Conservation (phyloP, 2,329 filamentous ascomycete species). For the Myriangium duriaei region DNA sequence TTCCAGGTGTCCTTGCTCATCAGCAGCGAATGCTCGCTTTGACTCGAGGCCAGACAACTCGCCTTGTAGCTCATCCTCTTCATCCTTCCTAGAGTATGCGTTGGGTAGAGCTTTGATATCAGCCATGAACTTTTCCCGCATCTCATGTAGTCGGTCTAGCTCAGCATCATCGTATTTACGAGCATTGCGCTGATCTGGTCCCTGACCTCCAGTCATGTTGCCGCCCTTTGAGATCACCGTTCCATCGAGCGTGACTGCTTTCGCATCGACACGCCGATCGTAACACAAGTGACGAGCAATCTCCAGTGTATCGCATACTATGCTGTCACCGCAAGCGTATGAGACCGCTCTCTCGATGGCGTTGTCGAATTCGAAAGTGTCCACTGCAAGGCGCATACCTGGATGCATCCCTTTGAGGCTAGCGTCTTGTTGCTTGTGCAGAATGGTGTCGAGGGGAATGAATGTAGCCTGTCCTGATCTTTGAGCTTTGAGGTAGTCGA, state of each 20-base stretch:
- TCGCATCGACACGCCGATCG: slow-evolving; percentile 70
- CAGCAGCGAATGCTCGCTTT: slow-evolving; percentile 55
- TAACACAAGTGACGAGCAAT: slow-evolving; percentile 87
- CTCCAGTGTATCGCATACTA: slow-evolving; percentile 80
- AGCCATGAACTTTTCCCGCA: slow-evolving; percentile 61
- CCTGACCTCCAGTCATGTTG: slow-evolving; percentile 88
- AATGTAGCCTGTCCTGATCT: slow-evolving; percentile 81
- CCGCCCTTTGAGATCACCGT: slow-evolving; percentile 94
- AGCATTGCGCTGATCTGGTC: slow-evolving; percentile 60
- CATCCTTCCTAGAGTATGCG: slow-evolving; percentile 58
- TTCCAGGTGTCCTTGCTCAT: slow-evolving; percentile 65
- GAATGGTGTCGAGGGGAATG: slow-evolving; percentile 92
- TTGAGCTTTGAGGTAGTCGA: slow-evolving; percentile 86
- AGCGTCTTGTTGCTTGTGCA: slow-evolving; percentile 80
- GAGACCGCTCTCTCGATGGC: slow-evolving; percentile 83
- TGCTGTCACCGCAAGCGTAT: slow-evolving; percentile 87
- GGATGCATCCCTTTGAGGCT: slow-evolving; percentile 81
- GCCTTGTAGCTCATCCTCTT: slow-evolving; percentile 69
- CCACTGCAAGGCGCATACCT: slow-evolving; percentile 76
- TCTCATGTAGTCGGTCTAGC: slow-evolving; percentile 67
- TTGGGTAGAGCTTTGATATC: slow-evolving; percentile 73
- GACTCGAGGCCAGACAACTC: slow-evolving; percentile 72
- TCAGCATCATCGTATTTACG: slow-evolving; percentile 76
- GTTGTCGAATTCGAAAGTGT: slow-evolving; percentile 88
- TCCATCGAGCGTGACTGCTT: slow-evolving; percentile 90